These are phyloP conservation scores for Phylloporus arenicola DNA, from an alignment of 768 basidiomycete genomes.

Conservation along the genomic window DNA sequence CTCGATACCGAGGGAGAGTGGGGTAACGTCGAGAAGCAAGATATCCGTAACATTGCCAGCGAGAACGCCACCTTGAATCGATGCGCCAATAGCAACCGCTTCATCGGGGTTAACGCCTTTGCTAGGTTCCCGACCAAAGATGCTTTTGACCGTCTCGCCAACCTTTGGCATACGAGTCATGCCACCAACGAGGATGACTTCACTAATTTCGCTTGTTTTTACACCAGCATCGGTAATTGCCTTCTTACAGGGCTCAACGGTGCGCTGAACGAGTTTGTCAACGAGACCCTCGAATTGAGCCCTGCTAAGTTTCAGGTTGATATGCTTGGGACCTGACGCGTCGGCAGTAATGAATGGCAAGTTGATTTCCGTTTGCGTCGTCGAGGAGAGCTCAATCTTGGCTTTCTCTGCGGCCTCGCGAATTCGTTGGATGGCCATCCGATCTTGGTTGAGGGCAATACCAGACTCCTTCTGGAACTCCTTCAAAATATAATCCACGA, in stretches of 20 bases:
- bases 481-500: slow-evolving; percentile 78
- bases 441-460: slow-evolving; percentile 74
- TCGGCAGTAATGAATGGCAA: slow-evolving; percentile 98
- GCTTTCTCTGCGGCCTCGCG: slow-evolving; percentile 99
- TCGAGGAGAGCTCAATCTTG: slow-evolving; percentile 95
- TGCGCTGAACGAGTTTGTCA: slow-evolving; percentile 75
- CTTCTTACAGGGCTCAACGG: slow-evolving; percentile 96
- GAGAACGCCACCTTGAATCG: slow-evolving; percentile 97
- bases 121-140: slow-evolving; percentile 94
- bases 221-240: slow-evolving; percentile 90
- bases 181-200: slow-evolving; percentile 97
- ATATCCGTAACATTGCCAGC: slow-evolving; percentile 96
- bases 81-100: slow-evolving; percentile 96
- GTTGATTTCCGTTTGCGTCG: slow-evolving; percentile 94
- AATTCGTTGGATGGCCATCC: slow-evolving; percentile 97
- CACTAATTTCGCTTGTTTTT: slow-evolving; percentile 88
- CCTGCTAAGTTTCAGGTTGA: slow-evolving; percentile 86
- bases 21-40: slow-evolving; percentile 91
- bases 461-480: slow-evolving; percentile 95
- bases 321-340: slow-evolving; percentile 92
- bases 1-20: slow-evolving; percentile 91
- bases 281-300: slow-evolving; percentile 90
- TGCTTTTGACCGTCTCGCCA: slow-evolving; percentile 74
- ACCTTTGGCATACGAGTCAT: slow-evolving; percentile 99
- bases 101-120: slow-evolving; percentile 99